Percentiles rank a stretch among this genome's conserved stretches.
Evolutionary conservation across 2,329 filamentous ascomycete species (phyloP).

Genomic region (Calonectria pseudoturangicola): DNA sequence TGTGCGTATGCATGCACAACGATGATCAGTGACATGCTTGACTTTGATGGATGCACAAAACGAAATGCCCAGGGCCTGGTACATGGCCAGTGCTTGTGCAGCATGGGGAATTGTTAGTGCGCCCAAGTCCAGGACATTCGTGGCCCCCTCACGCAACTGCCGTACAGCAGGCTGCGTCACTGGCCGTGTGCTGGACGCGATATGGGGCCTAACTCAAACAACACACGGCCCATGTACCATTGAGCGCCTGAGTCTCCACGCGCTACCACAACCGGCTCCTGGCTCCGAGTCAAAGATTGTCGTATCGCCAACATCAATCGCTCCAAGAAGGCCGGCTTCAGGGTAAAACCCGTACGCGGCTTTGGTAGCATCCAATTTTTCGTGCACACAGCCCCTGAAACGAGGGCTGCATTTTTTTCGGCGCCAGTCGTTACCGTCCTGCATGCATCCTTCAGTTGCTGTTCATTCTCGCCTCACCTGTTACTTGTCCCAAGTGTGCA

Average conservation of each 20-base stretch:
- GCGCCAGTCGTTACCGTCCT: not conserved
- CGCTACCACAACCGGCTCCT: not conserved
- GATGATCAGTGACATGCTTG: conserved; percentile 20
- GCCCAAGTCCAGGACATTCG: not conserved
- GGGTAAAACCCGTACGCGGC: not conserved
- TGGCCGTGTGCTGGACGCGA: not conserved
- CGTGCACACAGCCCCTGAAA: not conserved
- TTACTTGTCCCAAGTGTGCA: not conserved
- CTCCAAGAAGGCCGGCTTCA: not conserved
- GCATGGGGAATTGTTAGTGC: not conserved
- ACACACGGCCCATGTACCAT: not conserved
- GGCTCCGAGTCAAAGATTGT: not conserved
- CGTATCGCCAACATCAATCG: conserved; percentile 7
- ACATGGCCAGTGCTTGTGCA: conserved; percentile 10
- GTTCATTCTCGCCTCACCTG: not conserved
- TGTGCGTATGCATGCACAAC: not conserved
- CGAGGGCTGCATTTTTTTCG: not conserved
- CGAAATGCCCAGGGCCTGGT: not conserved
- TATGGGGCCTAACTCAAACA: not conserved
- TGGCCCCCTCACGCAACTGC: not conserved
- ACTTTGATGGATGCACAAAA: not conserved
- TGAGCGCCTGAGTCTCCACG: not conserved
- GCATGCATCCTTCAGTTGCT: not conserved
- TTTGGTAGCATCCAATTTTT: not conserved
- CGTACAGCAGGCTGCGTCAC: conserved; percentile 18